These are phyloP conservation scores for Nicotiana obtusifolia DNA, from an alignment of 257 asterid genomes.

Conservation along the genomic window DNA sequence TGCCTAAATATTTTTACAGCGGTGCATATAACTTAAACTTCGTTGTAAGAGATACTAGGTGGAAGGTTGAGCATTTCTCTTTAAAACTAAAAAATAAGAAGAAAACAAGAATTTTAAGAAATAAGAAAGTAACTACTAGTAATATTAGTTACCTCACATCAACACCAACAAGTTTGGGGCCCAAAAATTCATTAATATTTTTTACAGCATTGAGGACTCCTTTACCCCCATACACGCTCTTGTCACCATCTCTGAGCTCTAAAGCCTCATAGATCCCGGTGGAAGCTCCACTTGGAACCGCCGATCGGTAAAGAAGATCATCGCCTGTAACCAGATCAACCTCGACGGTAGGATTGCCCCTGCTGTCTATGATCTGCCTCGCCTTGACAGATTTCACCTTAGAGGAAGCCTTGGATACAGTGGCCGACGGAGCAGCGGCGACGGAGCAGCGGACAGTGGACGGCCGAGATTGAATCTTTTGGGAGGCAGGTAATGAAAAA, in stretches of 20 bases:
- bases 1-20: too few species aligned
- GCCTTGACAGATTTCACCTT: constrained; percentile 71
- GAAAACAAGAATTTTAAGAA: neutral
- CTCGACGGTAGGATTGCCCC: constrained; percentile 98
- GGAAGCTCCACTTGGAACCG: constrained; percentile 99
- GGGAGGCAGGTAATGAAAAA: constrained; percentile 32
- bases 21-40: too few species aligned
- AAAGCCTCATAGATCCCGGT: constrained; percentile 98
- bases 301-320: constrained; percentile 70
- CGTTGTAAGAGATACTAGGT: neutral
- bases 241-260: constrained; percentile 92
- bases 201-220: constrained; percentile 83
- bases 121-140: neutral
- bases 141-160: constrained; percentile 70
- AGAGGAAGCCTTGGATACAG: constrained; percentile 26
- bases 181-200: constrained; percentile 66
- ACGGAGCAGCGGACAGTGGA: constrained; percentile 53
- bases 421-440: constrained; percentile 38
- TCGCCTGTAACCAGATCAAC: constrained; percentile 79
- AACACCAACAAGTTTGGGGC: constrained; percentile 80
- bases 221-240: constrained; percentile 81
- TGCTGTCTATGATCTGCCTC: constrained; percentile 95
- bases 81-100: neutral
- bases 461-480: constrained; percentile 30
- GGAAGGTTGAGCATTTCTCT: neutral